These are phyloP conservation scores for Vigna reflexopilosa DNA, from an alignment of 306 rosid species.

Conservation along the genomic window DNA sequence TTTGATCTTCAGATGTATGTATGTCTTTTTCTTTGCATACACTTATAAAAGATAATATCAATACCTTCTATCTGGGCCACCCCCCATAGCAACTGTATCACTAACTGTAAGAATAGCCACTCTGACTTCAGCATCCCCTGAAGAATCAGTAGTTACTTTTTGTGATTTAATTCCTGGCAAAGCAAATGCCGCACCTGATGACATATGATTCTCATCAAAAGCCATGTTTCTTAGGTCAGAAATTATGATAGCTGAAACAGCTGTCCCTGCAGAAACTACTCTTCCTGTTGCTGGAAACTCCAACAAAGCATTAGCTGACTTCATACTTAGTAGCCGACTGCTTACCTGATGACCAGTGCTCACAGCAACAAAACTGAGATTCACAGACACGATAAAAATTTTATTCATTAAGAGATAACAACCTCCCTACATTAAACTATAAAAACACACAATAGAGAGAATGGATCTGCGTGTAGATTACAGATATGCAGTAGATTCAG, in stretches of 20 bases:
- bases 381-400: constrained; percentile 24
- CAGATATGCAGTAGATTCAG: not conserved
- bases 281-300: constrained; percentile 78
- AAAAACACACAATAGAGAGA: constrained; percentile 19
- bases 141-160: constrained; percentile 46
- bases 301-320: constrained; percentile 89
- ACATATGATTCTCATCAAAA: constrained; percentile 35
- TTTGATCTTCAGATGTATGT: constrained; percentile 3
- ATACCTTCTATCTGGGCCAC: constrained; percentile 95
- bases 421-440: not conserved
- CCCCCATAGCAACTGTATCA: constrained; percentile 90
- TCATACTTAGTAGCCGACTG: constrained; percentile 87
- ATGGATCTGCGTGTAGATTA: constrained; percentile 4
- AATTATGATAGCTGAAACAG: constrained; percentile 71
- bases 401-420: constrained; percentile 28
- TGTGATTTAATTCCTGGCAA: constrained; percentile 43
- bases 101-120: constrained; percentile 94
- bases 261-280: constrained; percentile 67
- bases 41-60: constrained; percentile 33
- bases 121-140: constrained; percentile 52
- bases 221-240: constrained; percentile 59
- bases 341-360: constrained; percentile 92
- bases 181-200: constrained; percentile 44
- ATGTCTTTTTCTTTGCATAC: constrained; percentile 2
- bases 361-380: constrained; percentile 85